Evolutionary conservation across 768 basidiomycete genomes (phyloP).

Genomic region (Multifurca ochricompacta): DNA sequence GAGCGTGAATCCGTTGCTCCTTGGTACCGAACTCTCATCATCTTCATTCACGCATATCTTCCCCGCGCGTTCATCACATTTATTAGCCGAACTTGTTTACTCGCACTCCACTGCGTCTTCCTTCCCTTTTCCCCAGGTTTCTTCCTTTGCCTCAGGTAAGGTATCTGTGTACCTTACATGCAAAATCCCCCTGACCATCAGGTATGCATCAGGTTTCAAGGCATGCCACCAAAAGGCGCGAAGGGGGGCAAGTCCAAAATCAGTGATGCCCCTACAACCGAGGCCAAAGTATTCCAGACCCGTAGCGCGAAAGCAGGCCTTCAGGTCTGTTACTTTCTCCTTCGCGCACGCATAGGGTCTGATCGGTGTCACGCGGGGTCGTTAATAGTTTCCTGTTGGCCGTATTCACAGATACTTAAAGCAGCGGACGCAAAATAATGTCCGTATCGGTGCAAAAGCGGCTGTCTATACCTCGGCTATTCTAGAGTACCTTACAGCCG

Average conservation of each 20-base stretch:
- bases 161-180: neutral
- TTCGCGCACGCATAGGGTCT: neutral
- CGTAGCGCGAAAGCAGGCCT: constrained; percentile 19
- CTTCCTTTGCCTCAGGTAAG: neutral
- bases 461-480: constrained; percentile 96
- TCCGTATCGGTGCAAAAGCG: constrained; percentile 95
- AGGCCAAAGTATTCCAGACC: constrained; percentile 19
- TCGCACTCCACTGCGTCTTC: neutral
- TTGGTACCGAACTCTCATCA: constrained; percentile 8
- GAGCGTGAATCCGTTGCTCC: constrained; percentile 14
- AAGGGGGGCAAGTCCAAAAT: constrained; percentile 20
- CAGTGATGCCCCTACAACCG: constrained; percentile 1
- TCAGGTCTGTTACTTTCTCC: neutral
- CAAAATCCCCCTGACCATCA: neutral
- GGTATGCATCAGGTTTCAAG: neutral
- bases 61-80: neutral
- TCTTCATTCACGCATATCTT: neutral
- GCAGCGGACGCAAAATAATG: constrained; percentile 85
- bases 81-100: neutral
- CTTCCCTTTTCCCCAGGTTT: neutral
- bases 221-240: constrained; percentile 9
- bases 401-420: constrained; percentile 97
- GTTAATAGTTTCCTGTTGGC: constrained; percentile 79
- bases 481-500: constrained; percentile 92
- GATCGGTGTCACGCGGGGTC: neutral